Evolutionary conservation across 2,329 filamentous ascomycete species (phyloP).

Genomic region (Trichoderma guizhouense): DNA sequence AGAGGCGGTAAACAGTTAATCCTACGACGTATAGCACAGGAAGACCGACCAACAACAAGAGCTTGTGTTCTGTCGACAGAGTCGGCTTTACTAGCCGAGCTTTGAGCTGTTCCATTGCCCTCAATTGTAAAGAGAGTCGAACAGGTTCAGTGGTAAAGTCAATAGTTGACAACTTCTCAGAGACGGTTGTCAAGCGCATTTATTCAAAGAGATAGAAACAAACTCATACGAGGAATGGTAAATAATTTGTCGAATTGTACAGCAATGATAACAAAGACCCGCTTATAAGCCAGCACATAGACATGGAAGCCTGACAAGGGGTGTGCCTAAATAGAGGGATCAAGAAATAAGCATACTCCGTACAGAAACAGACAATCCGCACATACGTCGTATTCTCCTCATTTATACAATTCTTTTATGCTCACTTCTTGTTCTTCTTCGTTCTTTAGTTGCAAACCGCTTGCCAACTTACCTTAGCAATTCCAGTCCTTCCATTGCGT

Average conservation of each 20-base stretch:
- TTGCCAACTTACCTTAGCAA: not conserved
- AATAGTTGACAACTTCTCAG: not conserved
- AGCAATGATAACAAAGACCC: not conserved
- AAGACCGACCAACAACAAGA: not conserved
- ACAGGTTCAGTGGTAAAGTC: not conserved
- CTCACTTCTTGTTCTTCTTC: too few species aligned
- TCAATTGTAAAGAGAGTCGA: not conserved
- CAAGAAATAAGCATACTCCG: too few species aligned
- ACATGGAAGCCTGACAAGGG: not conserved
- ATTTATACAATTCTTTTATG: too few species aligned
- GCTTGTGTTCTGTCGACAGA: not conserved
- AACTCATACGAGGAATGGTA: not conserved
- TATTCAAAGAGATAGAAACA: not conserved
- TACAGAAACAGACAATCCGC: too few species aligned
- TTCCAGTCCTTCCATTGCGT: not conserved
- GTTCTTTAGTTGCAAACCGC: not conserved
- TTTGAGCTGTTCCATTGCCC: not conserved
- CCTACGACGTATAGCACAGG: not conserved
- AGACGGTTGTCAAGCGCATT: not conserved
- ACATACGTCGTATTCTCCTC: too few species aligned
- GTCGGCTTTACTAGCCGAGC: not conserved
- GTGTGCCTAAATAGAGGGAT: too few species aligned
- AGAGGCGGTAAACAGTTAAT: constrained; percentile 21
- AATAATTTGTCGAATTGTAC: not conserved
- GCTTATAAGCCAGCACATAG: not conserved